Conservation (phyloP, 208 protist species). For the Lotmaria passim region DNA sequence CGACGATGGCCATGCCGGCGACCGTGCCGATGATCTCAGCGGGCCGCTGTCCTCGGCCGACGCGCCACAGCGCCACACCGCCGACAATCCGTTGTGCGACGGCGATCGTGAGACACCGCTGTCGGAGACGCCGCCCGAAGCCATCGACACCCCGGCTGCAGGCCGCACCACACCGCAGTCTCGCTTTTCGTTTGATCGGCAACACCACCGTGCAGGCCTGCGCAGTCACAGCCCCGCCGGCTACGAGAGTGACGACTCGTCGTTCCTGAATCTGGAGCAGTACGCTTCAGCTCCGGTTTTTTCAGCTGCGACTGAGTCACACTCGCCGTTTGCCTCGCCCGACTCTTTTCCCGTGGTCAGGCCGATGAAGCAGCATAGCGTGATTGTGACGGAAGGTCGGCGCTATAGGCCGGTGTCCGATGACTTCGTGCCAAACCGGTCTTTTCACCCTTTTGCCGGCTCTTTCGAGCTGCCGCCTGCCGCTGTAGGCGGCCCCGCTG, state of each 20-base stretch:
- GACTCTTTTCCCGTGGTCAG: constrained; percentile 7
- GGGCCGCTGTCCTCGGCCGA: background rate
- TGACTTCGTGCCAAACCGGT: constrained; percentile 14
- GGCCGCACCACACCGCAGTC: background rate
- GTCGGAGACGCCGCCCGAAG: background rate
- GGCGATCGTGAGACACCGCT: background rate
- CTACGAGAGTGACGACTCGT: constrained; percentile 3
- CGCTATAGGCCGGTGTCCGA: constrained; percentile 35
- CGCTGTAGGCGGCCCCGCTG: too few species aligned
- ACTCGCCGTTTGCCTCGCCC: background rate
- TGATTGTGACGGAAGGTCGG: constrained; percentile 29
- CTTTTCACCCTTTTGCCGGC: constrained; percentile 10
- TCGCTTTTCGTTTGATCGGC: background rate
- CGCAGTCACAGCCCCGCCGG: constrained; percentile 14
- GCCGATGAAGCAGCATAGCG: constrained; percentile 32
- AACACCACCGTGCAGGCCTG: constrained; percentile 4
- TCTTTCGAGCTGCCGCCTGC: background rate
- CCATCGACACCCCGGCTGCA: background rate
- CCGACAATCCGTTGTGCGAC: constrained; percentile 2
- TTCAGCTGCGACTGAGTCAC: too few species aligned
- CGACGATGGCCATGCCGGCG: background rate
- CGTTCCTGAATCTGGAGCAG: background rate
- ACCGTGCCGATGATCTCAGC: background rate
- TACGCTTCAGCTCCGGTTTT: too few species aligned
- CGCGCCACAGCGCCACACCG: background rate